These are phyloP conservation scores for Nephelium lappaceum DNA, from an alignment of 345 rosid genomes.

Conservation along the genomic window DNA sequence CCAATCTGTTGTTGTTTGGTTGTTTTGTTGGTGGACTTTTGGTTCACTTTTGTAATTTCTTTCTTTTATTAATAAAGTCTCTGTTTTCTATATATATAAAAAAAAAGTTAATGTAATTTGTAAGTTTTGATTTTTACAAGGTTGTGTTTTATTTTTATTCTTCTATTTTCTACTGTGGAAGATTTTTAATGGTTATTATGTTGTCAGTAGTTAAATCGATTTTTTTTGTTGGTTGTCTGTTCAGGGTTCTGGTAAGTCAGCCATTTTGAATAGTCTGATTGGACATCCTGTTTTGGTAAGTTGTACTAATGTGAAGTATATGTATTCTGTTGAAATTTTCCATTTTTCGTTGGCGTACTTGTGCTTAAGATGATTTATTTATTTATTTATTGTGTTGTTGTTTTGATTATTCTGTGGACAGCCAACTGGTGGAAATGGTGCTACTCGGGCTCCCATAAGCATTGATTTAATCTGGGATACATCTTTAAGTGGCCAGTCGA, in stretches of 20 bases:
- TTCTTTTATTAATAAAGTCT: no score
- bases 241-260: conserved; percentile 99
- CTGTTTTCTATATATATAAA: no score
- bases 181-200: conserved; percentile 6
- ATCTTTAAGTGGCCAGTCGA: conserved; percentile 77
- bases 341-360: conserved; percentile 13
- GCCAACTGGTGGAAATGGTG: conserved; percentile 99
- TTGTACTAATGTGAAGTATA: conserved; percentile 18
- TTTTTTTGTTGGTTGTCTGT: conserved; percentile 18
- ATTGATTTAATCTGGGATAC: conserved; percentile 70
- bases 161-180: not conserved
- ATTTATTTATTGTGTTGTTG: not conserved
- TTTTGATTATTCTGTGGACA: conserved; percentile 32
- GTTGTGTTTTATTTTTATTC: not conserved
- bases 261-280: conserved; percentile 83
- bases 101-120: not conserved
- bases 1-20: no score
- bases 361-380: not conserved
- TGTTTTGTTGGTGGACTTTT: no score
- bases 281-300: conserved; percentile 97
- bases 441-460: conserved; percentile 91
- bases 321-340: conserved; percentile 11
- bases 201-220: not conserved
- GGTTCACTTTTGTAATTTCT: no score
- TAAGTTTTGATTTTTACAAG: not conserved